phyloP scores from a whole-genome alignment of 2,329 filamentous ascomycete species.

The Diaporthe citri region DNA sequence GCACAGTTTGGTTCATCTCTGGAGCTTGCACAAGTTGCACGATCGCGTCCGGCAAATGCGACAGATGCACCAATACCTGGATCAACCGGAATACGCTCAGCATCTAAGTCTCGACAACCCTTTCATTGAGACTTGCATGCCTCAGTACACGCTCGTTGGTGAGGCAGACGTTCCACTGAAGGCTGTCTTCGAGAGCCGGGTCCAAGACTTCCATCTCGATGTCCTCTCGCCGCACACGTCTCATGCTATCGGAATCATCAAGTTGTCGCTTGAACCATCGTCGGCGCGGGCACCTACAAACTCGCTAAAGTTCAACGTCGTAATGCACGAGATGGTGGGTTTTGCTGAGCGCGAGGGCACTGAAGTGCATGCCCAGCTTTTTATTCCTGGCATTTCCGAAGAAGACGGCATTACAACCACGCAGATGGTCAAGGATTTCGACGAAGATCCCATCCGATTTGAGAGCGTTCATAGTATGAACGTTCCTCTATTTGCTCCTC shows the following conservation, averaged over 20 bases:
- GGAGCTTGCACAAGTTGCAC: slow-evolving; percentile 94
- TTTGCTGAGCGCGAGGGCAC: slow-evolving; percentile 97
- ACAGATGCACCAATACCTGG: slow-evolving; percentile 96
- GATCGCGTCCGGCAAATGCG: slow-evolving; percentile 92
- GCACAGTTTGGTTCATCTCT: slow-evolving; percentile 86
- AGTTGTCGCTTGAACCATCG: slow-evolving; percentile 91
- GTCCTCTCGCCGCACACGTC: slow-evolving; percentile 93
- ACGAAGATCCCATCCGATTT: slow-evolving; percentile 91
- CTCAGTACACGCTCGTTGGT: slow-evolving; percentile 90
- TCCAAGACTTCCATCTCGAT: slow-evolving; percentile 94
- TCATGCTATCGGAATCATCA: slow-evolving; percentile 90
- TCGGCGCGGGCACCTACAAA: slow-evolving; percentile 92
- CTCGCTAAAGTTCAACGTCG: slow-evolving; percentile 97
- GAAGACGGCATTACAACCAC: slow-evolving; percentile 94
- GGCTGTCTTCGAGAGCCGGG: slow-evolving; percentile 92
- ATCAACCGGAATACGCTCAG: slow-evolving; percentile 93
- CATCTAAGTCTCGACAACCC: slow-evolving; percentile 94
- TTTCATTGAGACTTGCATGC: slow-evolving; percentile 91
- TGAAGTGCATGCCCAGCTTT: slow-evolving; percentile 96
- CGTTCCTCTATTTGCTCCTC: slow-evolving; percentile 82
- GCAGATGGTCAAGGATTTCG: slow-evolving; percentile 93
- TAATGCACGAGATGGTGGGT: slow-evolving; percentile 95
- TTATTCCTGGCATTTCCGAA: slow-evolving; percentile 90
- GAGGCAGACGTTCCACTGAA: slow-evolving; percentile 93
- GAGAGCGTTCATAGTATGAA: slow-evolving; percentile 99